These are phyloP conservation scores for Monocercomonoides exilis DNA, from an alignment of 78 protist genomes.

Conservation along the genomic window DNA sequence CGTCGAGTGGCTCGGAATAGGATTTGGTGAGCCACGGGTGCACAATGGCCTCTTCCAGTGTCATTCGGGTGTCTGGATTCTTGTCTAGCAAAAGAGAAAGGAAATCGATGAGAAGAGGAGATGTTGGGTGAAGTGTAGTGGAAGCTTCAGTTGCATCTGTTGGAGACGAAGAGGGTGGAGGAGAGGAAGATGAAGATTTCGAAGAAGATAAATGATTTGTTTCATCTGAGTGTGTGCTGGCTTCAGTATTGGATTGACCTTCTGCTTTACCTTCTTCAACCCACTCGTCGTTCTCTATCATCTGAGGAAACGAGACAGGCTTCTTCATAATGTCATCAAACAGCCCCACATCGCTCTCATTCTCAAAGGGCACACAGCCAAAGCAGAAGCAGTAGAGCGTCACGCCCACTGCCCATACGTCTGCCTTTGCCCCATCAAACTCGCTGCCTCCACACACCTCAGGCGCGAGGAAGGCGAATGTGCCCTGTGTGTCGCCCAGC, in stretches of 20 bases:
- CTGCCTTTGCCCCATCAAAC: background rate
- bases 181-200: background rate
- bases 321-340: background rate
- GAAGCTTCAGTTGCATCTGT: background rate
- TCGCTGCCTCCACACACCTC: background rate
- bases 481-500: background rate
- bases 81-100: background rate
- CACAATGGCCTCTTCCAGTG: background rate
- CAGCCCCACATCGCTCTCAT: background rate
- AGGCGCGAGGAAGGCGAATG: background rate
- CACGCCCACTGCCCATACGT: background rate
- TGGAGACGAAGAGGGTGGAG: no score
- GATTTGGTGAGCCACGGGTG: background rate
- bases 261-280: no score
- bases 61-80: background rate
- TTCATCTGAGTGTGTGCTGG: no score
- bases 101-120: background rate
- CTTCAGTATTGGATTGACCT: no score
- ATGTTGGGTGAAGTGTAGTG: no score
- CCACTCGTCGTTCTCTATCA: background rate
- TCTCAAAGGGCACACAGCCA: background rate
- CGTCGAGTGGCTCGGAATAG: no score
- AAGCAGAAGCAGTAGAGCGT: background rate
- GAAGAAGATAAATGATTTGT: background rate
- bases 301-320: background rate